Percentiles rank a stretch among this genome's conserved stretches.
These are phyloP conservation scores for Phytophthora fragariae DNA, from an alignment of 352 stramenopile species.

Conservation along the genomic window DNA sequence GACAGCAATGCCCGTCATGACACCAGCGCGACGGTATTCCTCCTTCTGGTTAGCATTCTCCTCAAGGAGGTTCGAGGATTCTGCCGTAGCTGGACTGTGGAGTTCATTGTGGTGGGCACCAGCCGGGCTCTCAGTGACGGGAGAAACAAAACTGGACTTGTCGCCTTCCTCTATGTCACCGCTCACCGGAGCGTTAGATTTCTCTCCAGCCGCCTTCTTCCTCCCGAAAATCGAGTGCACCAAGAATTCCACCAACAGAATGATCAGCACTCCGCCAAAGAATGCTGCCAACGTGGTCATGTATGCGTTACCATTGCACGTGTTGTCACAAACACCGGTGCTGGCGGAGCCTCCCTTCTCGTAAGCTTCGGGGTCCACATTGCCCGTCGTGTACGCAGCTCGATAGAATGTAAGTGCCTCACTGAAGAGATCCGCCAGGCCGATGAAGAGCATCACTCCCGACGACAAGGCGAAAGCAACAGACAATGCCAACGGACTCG, in stretches of 20 bases:
- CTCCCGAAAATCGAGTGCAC: slow-evolving; percentile 58
- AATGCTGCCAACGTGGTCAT: slow-evolving; percentile 51
- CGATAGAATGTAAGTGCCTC: slow-evolving; percentile 66
- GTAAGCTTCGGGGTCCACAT: slow-evolving; percentile 66
- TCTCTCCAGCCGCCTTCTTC: slow-evolving; percentile 20
- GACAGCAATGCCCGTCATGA: slow-evolving; percentile 95
- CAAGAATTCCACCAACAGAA: slow-evolving; percentile 70
- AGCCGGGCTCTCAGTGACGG: slow-evolving; percentile 11
- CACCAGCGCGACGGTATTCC: slow-evolving; percentile 82
- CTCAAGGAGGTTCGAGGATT: slow-evolving; percentile 34
- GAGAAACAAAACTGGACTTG: slow-evolving; percentile 7
- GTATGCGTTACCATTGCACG: slow-evolving; percentile 67
- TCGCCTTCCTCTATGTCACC: slow-evolving; percentile 11
- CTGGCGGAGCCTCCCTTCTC: slow-evolving; percentile 55
- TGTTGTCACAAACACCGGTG: slow-evolving; percentile 63
- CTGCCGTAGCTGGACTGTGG: slow-evolving; percentile 8
- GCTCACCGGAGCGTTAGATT: slow-evolving; percentile 33
- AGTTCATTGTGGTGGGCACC: background rate
- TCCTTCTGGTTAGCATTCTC: slow-evolving; percentile 35
- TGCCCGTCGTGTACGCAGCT: slow-evolving; percentile 56
- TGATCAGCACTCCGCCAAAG: slow-evolving; percentile 67
- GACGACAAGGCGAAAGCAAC: slow-evolving; percentile 69
- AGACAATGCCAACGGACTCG: slow-evolving; percentile 72
- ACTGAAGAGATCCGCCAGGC: slow-evolving; percentile 61
- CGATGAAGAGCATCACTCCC: slow-evolving; percentile 84